Conservation (phyloP, 352 stramenopile species). For the Thalassiosira ordinaria region DNA sequence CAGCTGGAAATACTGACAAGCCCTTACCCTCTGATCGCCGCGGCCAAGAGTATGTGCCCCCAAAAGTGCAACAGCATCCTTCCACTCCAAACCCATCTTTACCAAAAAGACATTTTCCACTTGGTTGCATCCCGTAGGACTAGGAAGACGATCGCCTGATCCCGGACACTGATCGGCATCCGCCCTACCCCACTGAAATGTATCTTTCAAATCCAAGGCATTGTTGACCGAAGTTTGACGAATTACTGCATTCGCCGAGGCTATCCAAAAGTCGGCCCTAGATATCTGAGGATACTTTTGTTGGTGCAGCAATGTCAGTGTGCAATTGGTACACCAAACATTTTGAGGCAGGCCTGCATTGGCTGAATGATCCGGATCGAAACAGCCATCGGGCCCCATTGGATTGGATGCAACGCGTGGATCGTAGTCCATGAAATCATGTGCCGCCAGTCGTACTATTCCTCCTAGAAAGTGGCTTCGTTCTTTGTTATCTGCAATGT, state of each 20-base stretch:
- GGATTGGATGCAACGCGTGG: slow-evolving; percentile 1
- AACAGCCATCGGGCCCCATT: slow-evolving; percentile 64
- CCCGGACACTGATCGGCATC: slow-evolving; percentile 52
- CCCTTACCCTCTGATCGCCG: slow-evolving; percentile 28
- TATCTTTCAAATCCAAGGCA: slow-evolving; percentile 53
- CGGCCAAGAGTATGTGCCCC: slow-evolving; percentile 65
- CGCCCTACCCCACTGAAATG: slow-evolving; percentile 55
- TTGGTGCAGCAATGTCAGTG: slow-evolving; percentile 49
- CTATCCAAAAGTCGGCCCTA: slow-evolving; percentile 73
- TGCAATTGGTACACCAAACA: slow-evolving; percentile 57
- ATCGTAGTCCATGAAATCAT: slow-evolving; percentile 77
- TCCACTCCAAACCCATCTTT: slow-evolving; percentile 64
- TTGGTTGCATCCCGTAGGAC: slow-evolving; percentile 33
- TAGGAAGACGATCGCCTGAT: slow-evolving; percentile 41
- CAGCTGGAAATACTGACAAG: not conserved
- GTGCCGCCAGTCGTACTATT: slow-evolving; percentile 58
- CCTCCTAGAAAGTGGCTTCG: slow-evolving; percentile 64
- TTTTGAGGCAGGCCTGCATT: slow-evolving; percentile 50
- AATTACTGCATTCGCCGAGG: slow-evolving; percentile 57
- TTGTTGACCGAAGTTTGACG: slow-evolving; percentile 48
- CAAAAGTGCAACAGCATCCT: slow-evolving; percentile 63
- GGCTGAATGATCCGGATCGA: slow-evolving; percentile 46
- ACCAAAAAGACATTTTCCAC: slow-evolving; percentile 56
- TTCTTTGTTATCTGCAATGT: slow-evolving; percentile 33
- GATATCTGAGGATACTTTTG: slow-evolving; percentile 58